Evolutionary conservation across 2,329 filamentous ascomycete genomes (phyloP).

Genomic region (Dactylellina drechsleri): DNA sequence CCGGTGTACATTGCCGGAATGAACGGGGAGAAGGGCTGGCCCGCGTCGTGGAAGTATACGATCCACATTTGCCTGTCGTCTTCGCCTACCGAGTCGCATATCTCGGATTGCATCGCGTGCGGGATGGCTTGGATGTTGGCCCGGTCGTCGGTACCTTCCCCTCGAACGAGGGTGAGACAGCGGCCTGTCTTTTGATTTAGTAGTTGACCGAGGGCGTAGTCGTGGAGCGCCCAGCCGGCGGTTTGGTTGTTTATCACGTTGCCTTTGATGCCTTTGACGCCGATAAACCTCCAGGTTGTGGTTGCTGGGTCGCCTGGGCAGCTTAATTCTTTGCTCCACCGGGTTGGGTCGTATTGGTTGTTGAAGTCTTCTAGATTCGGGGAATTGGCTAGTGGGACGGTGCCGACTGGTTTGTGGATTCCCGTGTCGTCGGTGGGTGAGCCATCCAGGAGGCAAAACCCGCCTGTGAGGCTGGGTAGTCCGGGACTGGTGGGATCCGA

Average conservation of each 20-base stretch:
- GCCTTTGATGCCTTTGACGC: constrained; percentile 13
- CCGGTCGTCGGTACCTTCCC: neutral
- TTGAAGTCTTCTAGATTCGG: constrained; percentile 13
- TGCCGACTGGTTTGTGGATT: constrained; percentile 13
- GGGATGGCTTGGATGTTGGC: constrained; percentile 18
- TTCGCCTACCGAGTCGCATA: constrained; percentile 18
- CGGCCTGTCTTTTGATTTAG: constrained; percentile 21
- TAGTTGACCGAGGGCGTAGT: constrained; percentile 28
- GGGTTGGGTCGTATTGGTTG: constrained; percentile 1
- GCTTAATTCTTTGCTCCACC: constrained; percentile 16
- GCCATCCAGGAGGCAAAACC: constrained; percentile 35
- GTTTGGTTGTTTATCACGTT: constrained; percentile 19
- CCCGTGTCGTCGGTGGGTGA: neutral
- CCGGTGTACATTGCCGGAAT: constrained; percentile 28
- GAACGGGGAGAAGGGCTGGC: constrained; percentile 32
- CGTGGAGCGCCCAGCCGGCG: constrained; percentile 17
- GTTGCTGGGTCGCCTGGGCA: constrained; percentile 10
- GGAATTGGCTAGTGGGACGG: neutral
- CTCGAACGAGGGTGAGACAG: constrained; percentile 19
- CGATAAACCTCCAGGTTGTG: constrained; percentile 25
- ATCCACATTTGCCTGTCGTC: constrained; percentile 33
- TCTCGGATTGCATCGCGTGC: constrained; percentile 12
- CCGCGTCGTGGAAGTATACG: constrained; percentile 15
- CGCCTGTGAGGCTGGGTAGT: constrained; percentile 2
- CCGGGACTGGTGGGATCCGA: neutral